Percentiles rank a stretch among this genome's conserved stretches.
Evolutionary conservation across 305 asterid genomes (phyloP).

Genomic region (Striga hermonthica): DNA sequence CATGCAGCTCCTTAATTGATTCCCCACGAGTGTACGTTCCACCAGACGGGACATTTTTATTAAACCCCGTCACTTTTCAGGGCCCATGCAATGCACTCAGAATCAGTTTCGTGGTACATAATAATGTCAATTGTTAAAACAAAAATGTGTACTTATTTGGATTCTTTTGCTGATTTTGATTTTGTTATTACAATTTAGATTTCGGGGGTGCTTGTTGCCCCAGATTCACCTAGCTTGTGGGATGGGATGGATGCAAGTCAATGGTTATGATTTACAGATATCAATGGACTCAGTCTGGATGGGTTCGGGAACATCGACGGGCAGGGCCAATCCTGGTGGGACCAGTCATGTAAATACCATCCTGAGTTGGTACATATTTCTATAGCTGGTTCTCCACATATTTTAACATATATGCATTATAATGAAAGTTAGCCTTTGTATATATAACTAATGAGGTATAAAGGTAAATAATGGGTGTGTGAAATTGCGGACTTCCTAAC

Average conservation of each 20-base stretch:
- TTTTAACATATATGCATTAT: neutral
- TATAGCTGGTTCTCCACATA: neutral
- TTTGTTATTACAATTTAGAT: constrained; percentile 26
- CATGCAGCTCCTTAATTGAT: constrained; percentile 39
- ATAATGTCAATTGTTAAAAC: too few relatives aligned
- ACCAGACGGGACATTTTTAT: constrained; percentile 37
- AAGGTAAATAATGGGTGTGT: neutral
- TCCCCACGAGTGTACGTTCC: constrained; percentile 46
- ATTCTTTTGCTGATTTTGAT: neutral
- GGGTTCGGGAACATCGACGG: constrained; percentile 63
- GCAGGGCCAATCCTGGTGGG: constrained; percentile 73
- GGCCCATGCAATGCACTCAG: constrained; percentile 59
- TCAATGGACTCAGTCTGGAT: constrained; percentile 47
- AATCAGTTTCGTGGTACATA: constrained; percentile 49
- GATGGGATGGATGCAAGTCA: constrained; percentile 45
- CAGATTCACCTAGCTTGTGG: constrained; percentile 54
- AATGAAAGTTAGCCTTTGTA: neutral
- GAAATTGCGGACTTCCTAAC: neutral
- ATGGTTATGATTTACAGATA: constrained; percentile 52
- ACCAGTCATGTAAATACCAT: constrained; percentile 65
- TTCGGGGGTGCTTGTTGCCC: constrained; percentile 64
- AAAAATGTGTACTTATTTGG: too few relatives aligned
- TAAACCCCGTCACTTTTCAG: constrained; percentile 44
- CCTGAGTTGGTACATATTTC: constrained; percentile 41
- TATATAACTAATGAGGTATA: neutral